Conservation (phyloP, 768 basidiomycete genomes). For the Cystobasidium ongulense region DNA sequence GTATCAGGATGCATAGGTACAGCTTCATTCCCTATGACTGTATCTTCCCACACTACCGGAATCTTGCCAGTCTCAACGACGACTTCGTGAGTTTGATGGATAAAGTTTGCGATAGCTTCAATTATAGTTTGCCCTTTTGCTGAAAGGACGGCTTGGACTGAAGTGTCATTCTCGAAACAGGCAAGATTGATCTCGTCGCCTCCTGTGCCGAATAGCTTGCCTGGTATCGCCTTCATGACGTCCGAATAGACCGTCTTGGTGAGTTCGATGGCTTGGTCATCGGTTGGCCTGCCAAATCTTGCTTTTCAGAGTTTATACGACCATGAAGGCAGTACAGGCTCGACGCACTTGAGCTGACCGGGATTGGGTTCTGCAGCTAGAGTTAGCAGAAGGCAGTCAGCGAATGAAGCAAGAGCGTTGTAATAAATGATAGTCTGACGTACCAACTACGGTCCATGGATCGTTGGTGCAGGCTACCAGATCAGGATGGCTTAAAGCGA, state of each 20-base stretch:
- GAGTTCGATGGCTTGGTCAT: not conserved
- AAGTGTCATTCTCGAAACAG: conserved; percentile 50
- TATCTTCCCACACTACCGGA: conserved; percentile 74
- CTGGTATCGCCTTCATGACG: conserved; percentile 51
- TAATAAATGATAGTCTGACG: not conserved
- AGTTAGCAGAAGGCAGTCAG: not conserved
- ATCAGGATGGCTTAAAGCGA: conserved; percentile 62
- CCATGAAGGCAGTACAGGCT: no score
- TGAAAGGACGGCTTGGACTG: conserved; percentile 56
- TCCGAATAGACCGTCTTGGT: conserved; percentile 46
- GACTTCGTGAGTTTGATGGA: conserved; percentile 55
- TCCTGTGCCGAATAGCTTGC: conserved; percentile 65
- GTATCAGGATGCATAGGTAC: not conserved
- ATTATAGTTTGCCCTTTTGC: conserved; percentile 53
- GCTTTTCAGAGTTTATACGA: conserved; percentile 54
- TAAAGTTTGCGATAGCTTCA: conserved; percentile 60
- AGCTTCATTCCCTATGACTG: not conserved
- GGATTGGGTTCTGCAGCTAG: conserved; percentile 58
- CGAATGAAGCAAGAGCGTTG: not conserved
- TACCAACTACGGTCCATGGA: conserved; percentile 45
- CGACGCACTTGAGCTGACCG: conserved; percentile 66
- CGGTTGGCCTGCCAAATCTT: conserved; percentile 41
- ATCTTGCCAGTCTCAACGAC: conserved; percentile 58
- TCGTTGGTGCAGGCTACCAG: conserved; percentile 57
- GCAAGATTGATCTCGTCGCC: conserved; percentile 57